Evolutionary conservation across 1,284 basidiomycete genomes (phyloP).

Genomic region (Ganoderma leucocontextum): DNA sequence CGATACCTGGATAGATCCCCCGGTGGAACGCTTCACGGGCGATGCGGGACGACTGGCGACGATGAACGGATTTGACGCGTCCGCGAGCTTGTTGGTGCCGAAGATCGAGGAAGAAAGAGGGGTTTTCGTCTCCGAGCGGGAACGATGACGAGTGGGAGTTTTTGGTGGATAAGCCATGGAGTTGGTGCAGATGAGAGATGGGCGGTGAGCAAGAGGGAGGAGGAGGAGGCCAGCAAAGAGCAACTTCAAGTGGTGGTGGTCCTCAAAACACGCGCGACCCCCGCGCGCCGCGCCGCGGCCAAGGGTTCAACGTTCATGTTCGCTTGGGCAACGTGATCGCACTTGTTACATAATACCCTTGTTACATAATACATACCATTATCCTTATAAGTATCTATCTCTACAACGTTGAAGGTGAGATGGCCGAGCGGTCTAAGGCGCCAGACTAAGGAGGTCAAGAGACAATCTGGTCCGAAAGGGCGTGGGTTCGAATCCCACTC

Average conservation of each 20-base stretch:
- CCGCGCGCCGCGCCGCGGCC: background rate
- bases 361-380: background rate
- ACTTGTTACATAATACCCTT: background rate
- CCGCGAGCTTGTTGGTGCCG: conserved; percentile 58
- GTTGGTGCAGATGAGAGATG: background rate
- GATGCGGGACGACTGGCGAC: conserved; percentile 60
- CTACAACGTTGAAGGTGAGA: no score
- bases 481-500: conserved; percentile 55
- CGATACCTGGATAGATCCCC: conserved; percentile 56
- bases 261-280: background rate
- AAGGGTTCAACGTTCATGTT: background rate
- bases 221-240: background rate
- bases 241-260: background rate
- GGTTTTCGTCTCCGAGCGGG: conserved; percentile 75
- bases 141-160: conserved; percentile 69
- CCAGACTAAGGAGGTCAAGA: conserved; percentile 69
- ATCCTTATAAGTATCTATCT: no score
- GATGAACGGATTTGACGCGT: conserved; percentile 71
- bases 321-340: conserved; percentile 17
- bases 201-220: background rate
- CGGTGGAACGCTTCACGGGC: conserved; percentile 67
- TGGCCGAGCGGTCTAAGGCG: conserved; percentile 89
- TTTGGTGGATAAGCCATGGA: conserved; percentile 53
- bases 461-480: conserved; percentile 46
- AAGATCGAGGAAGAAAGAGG: conserved; percentile 75